phyloP scores from a whole-genome alignment of 2,329 filamentous ascomycete genomes.

The Monilinia fructicola region DNA sequence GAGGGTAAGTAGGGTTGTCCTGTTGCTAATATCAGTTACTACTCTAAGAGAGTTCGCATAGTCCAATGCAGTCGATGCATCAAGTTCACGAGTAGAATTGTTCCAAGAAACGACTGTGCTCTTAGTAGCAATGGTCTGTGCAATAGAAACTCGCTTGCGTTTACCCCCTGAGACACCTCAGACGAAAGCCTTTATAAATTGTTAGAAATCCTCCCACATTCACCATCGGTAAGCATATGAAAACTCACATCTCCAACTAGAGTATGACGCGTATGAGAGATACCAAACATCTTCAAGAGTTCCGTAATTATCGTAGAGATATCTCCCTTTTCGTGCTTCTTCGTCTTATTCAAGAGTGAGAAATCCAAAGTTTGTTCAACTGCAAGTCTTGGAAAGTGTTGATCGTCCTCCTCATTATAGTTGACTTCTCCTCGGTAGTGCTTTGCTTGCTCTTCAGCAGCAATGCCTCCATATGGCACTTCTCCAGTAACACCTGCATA shows the following conservation, averaged over 20 bases:
- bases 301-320: slow-evolving; percentile 69
- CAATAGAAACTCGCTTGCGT: slow-evolving; percentile 76
- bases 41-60: slow-evolving; percentile 68
- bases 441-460: slow-evolving; percentile 65
- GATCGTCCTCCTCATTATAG: slow-evolving; percentile 76
- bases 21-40: slow-evolving; percentile 74
- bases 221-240: slow-evolving; percentile 46
- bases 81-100: slow-evolving; percentile 76
- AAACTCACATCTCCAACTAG: slow-evolving; percentile 62
- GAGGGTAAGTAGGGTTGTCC: slow-evolving; percentile 66
- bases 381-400: slow-evolving; percentile 70
- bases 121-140: slow-evolving; percentile 73
- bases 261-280: slow-evolving; percentile 72
- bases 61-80: slow-evolving; percentile 75
- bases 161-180: slow-evolving; percentile 79
- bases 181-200: slow-evolving; percentile 44
- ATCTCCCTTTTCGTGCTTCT: slow-evolving; percentile 60
- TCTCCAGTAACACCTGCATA: slow-evolving; percentile 68
- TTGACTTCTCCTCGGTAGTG: slow-evolving; percentile 70
- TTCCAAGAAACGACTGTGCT: slow-evolving; percentile 76
- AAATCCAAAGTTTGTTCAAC: slow-evolving; percentile 79
- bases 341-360: slow-evolving; percentile 72
- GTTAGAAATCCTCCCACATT: slow-evolving; percentile 11
- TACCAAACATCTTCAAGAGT: slow-evolving; percentile 75
- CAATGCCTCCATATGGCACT: slow-evolving; percentile 69